Conservation (phyloP, 2,329 filamentous ascomycete genomes). For the Tothia fuscella region DNA sequence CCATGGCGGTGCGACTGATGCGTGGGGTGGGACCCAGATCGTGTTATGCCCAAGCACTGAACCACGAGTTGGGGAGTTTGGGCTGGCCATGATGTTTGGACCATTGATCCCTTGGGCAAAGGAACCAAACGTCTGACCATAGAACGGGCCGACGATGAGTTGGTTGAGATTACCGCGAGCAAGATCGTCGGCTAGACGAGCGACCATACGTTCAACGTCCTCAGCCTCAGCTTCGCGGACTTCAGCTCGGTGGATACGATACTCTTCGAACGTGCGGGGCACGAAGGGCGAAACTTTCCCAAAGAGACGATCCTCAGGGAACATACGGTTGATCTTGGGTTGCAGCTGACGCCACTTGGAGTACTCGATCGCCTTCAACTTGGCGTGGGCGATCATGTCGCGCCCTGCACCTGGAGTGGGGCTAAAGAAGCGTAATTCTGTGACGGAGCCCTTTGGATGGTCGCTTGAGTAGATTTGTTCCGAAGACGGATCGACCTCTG, state of each 20-base stretch:
- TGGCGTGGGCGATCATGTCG: too few species aligned
- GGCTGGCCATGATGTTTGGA: neutral
- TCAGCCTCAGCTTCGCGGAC: slow-evolving; percentile 1
- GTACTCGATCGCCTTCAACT: too few species aligned
- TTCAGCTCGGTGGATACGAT: neutral
- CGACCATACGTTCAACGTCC: neutral
- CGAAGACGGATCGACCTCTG: too few species aligned
- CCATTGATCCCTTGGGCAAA: neutral
- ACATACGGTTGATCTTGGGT: slow-evolving; percentile 3
- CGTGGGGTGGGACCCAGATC: slow-evolving; percentile 1
- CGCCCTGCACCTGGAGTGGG: too few species aligned
- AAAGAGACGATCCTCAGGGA: neutral
- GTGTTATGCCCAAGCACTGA: slow-evolving; percentile 5
- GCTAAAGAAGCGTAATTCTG: too few species aligned
- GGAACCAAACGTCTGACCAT: slow-evolving; percentile 2
- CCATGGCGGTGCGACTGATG: neutral
- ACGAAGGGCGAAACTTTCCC: slow-evolving; percentile 2
- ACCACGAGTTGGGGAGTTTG: neutral
- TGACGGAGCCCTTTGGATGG: too few species aligned
- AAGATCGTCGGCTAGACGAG: neutral
- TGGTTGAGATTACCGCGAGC: neutral
- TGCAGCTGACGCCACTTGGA: slow-evolving; percentile 4
- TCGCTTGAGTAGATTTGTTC: too few species aligned
- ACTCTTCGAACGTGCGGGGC: neutral
- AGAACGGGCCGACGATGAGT: neutral